Percentiles rank a stretch among this genome's conserved stretches.
phyloP scores from a whole-genome alignment of 306 rosid species.

The Trifolium fragiferum region DNA sequence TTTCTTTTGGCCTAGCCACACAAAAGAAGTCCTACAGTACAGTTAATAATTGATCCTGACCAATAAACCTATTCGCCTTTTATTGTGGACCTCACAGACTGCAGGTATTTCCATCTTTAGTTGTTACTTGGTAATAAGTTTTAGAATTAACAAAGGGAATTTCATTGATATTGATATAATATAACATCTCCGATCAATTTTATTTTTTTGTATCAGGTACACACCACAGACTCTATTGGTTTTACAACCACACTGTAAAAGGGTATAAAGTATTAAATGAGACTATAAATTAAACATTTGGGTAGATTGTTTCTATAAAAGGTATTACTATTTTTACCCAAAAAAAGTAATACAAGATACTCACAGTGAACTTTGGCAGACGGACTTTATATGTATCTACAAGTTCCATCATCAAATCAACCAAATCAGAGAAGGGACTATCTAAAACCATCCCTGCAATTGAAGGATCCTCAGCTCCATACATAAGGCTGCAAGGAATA shows the following conservation, averaged over 20 bases:
- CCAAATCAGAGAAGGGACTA: conserved; percentile 97
- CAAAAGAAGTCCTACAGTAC: neutral
- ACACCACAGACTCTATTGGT: conserved; percentile 18
- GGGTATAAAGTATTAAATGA: conserved; percentile 15
- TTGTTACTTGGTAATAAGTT: conserved; percentile 3
- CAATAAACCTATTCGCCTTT: neutral
- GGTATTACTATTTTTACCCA: neutral
- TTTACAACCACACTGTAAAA: conserved; percentile 10
- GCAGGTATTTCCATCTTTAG: conserved; percentile 11
- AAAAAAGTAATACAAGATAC: conserved; percentile 45
- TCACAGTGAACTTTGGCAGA: conserved; percentile 96
- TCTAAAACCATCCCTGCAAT: conserved; percentile 98
- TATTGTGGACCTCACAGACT: neutral
- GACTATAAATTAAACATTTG: conserved; percentile 12
- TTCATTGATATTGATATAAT: conserved; percentile 18
- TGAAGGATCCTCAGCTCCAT: conserved; percentile 99
- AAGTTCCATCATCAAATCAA: conserved; percentile 98
- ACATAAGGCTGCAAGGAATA: conserved; percentile 83
- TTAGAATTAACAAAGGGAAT: conserved; percentile 20
- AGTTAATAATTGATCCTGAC: conserved; percentile 2
- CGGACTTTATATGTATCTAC: conserved; percentile 93
- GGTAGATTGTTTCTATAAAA: neutral
- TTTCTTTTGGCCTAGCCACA: conserved; percentile 14
- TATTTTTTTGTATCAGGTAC: conserved; percentile 6
- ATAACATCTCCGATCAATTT: conserved; percentile 18